These are phyloP conservation scores for Fusarium torreyae DNA, from an alignment of 2,329 filamentous ascomycete species.

Conservation along the genomic window DNA sequence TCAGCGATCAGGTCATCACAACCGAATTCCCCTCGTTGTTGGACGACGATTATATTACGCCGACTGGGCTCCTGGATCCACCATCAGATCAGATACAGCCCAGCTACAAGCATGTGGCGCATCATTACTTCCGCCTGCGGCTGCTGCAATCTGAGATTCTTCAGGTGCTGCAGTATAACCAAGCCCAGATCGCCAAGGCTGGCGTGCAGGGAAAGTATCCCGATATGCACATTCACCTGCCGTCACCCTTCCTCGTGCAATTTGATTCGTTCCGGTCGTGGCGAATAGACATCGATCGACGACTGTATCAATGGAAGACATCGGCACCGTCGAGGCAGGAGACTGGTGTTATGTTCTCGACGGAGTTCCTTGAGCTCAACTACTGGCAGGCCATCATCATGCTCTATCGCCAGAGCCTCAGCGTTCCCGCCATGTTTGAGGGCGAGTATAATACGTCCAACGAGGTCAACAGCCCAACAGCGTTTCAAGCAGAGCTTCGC, in stretches of 20 bases:
- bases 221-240: constrained; percentile 83
- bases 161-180: constrained; percentile 92
- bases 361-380: constrained; percentile 92
- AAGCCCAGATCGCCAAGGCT: constrained; percentile 83
- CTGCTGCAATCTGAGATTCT: constrained; percentile 94
- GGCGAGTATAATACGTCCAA: constrained; percentile 79
- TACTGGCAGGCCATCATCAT: constrained; percentile 99
- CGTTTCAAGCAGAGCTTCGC: constrained; percentile 75
- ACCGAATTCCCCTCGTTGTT: constrained; percentile 93
- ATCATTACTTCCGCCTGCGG: constrained; percentile 92
- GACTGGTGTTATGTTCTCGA: constrained; percentile 90
- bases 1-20: constrained; percentile 96
- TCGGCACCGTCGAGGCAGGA: constrained; percentile 82
- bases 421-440: constrained; percentile 87
- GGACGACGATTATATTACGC: constrained; percentile 90
- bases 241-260: constrained; percentile 86
- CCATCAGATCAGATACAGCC: constrained; percentile 71
- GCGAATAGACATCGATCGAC: constrained; percentile 87
- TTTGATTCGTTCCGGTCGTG: constrained; percentile 91
- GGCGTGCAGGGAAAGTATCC: constrained; percentile 77
- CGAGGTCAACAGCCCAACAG: constrained; percentile 74
- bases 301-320: constrained; percentile 89
- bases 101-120: constrained; percentile 90
- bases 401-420: constrained; percentile 92
- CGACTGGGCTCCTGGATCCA: constrained; percentile 78